Percentiles rank a stretch among this genome's conserved stretches.
Conservation (phyloP, 2,329 filamentous ascomycete species). For the Aspergillus novofumigatus region DNA sequence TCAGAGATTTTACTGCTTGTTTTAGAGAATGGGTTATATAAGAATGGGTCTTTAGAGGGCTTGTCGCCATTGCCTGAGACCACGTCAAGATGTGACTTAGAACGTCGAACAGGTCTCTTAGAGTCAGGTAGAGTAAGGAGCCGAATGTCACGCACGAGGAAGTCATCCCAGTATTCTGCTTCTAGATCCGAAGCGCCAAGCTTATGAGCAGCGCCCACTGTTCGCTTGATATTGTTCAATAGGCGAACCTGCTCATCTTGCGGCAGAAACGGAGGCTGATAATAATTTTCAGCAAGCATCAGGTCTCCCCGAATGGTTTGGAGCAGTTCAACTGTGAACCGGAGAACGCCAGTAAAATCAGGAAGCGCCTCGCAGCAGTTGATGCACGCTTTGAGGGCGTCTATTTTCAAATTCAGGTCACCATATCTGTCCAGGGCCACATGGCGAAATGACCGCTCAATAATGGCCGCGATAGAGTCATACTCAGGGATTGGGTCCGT, state of each 20-base stretch:
- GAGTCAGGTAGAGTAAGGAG: slow-evolving; percentile 60
- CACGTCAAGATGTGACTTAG: slow-evolving; percentile 47
- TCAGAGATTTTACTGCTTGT: slow-evolving; percentile 55
- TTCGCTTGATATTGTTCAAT: slow-evolving; percentile 81
- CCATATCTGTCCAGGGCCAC: slow-evolving; percentile 59
- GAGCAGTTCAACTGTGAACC: slow-evolving; percentile 78
- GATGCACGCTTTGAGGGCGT: slow-evolving; percentile 83
- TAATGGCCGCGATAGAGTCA: slow-evolving; percentile 36
- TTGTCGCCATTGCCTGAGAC: slow-evolving; percentile 38
- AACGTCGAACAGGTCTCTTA: slow-evolving; percentile 63
- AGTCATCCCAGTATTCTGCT: slow-evolving; percentile 96
- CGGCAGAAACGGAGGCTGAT: slow-evolving; percentile 65
- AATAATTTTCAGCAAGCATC: slow-evolving; percentile 65
- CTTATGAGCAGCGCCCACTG: slow-evolving; percentile 69
- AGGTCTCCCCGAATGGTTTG: slow-evolving; percentile 72
- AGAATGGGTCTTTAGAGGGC: slow-evolving; percentile 68
- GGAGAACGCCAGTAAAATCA: slow-evolving; percentile 84
- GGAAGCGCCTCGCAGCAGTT: slow-evolving; percentile 91
- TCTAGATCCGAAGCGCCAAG: slow-evolving; percentile 66
- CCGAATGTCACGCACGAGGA: slow-evolving; percentile 73
- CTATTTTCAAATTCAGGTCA: slow-evolving; percentile 73
- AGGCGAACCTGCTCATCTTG: slow-evolving; percentile 81
- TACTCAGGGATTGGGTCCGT: slow-evolving; percentile 20
- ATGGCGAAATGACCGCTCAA: slow-evolving; percentile 45
- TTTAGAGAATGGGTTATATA: slow-evolving; percentile 90